A percentile compares a stretch with the other conserved stretches of the same genome.
Evolutionary conservation across 306 rosid species (phyloP).

Genomic region (Dryas octopetala): DNA sequence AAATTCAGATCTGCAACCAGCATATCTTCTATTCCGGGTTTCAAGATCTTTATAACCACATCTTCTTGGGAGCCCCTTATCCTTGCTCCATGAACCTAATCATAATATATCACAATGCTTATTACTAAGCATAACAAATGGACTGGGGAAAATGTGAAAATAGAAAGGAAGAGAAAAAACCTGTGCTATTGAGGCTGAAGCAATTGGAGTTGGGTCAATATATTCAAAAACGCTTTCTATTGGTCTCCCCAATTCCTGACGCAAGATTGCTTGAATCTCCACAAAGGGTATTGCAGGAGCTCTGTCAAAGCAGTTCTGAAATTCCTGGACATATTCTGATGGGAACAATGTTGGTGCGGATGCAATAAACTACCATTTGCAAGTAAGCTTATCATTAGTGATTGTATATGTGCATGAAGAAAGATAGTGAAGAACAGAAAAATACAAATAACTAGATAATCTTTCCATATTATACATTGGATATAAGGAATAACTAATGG

Average conservation of each 20-base stretch:
- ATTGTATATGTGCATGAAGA: constrained; percentile 3
- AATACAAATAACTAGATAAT: neutral
- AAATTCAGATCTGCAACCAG: constrained; percentile 95
- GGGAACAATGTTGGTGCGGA: constrained; percentile 95
- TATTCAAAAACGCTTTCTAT: constrained; percentile 82
- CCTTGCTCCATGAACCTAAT: constrained; percentile 92
- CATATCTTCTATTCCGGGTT: constrained; percentile 93
- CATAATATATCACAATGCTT: constrained; percentile 29
- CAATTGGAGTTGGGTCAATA: constrained; percentile 79
- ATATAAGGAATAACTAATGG: neutral
- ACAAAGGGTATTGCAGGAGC: constrained; percentile 83
- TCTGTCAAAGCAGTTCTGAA: constrained; percentile 93
- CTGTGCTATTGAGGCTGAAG: constrained; percentile 98
- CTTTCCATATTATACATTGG: neutral
- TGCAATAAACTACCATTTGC: constrained; percentile 70
- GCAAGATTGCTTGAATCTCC: constrained; percentile 67
- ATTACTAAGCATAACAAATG: constrained; percentile 6
- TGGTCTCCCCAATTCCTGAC: constrained; percentile 74
- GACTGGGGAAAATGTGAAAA: constrained; percentile 1
- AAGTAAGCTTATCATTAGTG: constrained; percentile 37
- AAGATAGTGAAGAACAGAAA: neutral
- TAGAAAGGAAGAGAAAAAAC: constrained; percentile 37
- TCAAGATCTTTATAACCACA: constrained; percentile 93
- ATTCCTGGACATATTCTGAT: constrained; percentile 89
- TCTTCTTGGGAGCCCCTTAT: constrained; percentile 85